Evolutionary conservation across 805 yeast species (phyloP).

Genomic region (Maudiozyma serrabonitensis): DNA sequence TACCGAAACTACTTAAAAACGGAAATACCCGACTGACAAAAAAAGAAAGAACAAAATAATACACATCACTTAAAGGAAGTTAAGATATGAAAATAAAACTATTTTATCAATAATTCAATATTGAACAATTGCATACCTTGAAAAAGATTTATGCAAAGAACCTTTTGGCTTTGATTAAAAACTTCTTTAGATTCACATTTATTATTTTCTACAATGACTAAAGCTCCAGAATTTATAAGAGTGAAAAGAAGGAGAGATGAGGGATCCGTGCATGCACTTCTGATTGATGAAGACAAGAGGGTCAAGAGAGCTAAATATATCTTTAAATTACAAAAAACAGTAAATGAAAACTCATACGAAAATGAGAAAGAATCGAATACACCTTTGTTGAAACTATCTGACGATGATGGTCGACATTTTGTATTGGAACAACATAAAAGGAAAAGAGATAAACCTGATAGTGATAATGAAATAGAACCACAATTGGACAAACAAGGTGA

Average conservation of each 20-base stretch:
- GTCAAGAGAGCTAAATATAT: constrained; percentile 30
- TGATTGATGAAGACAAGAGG: constrained; percentile 27
- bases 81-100: no score
- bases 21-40: no score
- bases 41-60: no score
- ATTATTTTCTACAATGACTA: constrained; percentile 1
- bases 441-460: constrained; percentile 15
- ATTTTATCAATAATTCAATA: no score
- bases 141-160: no score
- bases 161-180: background rate
- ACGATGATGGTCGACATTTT: constrained; percentile 20
- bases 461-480: constrained; percentile 5
- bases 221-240: constrained; percentile 55
- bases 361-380: constrained; percentile 20
- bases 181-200: background rate
- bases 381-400: constrained; percentile 21
- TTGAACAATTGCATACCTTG: no score
- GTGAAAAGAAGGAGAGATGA: constrained; percentile 81
- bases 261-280: constrained; percentile 78
- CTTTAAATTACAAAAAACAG: constrained; percentile 42
- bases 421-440: constrained; percentile 25
- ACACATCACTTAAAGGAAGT: no score
- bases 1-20: no score
- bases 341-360: constrained; percentile 26
- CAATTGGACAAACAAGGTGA: constrained; percentile 5